Base-by-base conservation (phyloP, 768 basidiomycete species). In the Phlegmacium glaucopus region DNA sequence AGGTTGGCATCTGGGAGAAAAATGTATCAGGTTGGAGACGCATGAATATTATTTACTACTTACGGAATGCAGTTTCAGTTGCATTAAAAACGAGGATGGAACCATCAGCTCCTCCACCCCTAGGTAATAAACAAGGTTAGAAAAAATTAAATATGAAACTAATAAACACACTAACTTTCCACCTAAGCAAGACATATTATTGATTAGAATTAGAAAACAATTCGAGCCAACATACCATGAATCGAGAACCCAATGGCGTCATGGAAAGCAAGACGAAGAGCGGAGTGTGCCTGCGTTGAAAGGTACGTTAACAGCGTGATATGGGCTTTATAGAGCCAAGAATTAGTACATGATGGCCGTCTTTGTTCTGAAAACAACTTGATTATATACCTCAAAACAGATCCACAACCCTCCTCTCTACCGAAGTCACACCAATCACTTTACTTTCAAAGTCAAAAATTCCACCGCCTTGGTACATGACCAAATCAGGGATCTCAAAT, bases 401-500 rank as follows among this genome's bases (percentile, higher is more conserved):
- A 26, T 75, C 75, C 10, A 72, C 62, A 4, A 63, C 54, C 4
- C 54, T 45, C 11, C 66, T 59, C 11, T 55, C 55, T 29, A 52
- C 55, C 3, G 72, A 78, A 5, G 66, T 54, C n/a, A 80, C 65
- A 6, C 69, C 74, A 10, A 71, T 64, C 11, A 74, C 69, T 55
- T 73, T 76, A 28, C 76, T 72, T 43, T 70, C 67, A 36, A 79
- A 70, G 42, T 72, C 69, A 32, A 77, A 62, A 29, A 74, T 22
- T 8, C 59, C 60, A n/a, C 75, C 75, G 27, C 71, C 70, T 22
- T 57, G 55, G 13, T 71, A 72, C 0, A 67, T 69, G 1, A 79
- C 74, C 17, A 74, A 49, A 42, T 79, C 76, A 4, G 60, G 55
- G n/a, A 54, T 46, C 2, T 49, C 50, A 6, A 44, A 46, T 22